These are phyloP conservation scores for Endocladia muricata DNA, from an alignment of 31 red algal species.

Conservation along the genomic window DNA sequence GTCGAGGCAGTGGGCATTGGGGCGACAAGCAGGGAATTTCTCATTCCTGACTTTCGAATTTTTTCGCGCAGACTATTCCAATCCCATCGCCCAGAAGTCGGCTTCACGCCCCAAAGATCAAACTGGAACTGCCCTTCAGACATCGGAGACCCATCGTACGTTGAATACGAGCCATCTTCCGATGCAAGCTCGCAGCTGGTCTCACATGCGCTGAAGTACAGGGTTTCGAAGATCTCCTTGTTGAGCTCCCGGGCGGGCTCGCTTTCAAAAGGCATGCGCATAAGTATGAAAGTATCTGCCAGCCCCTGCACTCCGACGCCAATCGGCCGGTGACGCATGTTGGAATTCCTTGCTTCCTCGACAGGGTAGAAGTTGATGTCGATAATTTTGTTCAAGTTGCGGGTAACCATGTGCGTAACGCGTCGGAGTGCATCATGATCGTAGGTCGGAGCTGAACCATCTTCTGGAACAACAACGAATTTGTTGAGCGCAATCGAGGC, in stretches of 20 bases:
- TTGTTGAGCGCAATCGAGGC: conserved; percentile 93
- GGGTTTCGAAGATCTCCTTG: conserved; percentile 84
- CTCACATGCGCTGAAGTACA: conserved; percentile 81
- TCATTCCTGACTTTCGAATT: conserved; percentile 69
- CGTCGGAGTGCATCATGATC: conserved; percentile 64
- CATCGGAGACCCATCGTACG: conserved; percentile 81
- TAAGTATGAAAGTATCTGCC: conserved; percentile 90
- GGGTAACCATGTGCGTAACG: conserved; percentile 78
- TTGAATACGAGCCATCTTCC: conserved; percentile 74
- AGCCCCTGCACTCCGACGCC: conserved; percentile 95
- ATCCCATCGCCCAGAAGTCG: conserved; percentile 76
- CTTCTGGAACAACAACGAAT: conserved; percentile 79
- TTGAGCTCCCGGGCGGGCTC: conserved; percentile 81
- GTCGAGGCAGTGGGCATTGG: conserved; percentile 97
- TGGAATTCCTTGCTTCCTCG: conserved; percentile 87
- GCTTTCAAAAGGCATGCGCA: conserved; percentile 94
- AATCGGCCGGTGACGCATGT: conserved; percentile 88
- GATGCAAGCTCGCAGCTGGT: conserved; percentile 76
- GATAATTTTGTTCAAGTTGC: conserved; percentile 98
- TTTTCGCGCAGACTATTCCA: conserved; percentile 77
- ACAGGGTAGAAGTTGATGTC: conserved; percentile 97
- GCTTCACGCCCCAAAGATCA: conserved; percentile 85
- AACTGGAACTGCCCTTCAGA: conserved; percentile 89
- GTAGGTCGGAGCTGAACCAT: conserved; percentile 52
- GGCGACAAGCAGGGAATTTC: conserved; percentile 90